Evolutionary conservation across 169 alveolate genomes (phyloP), one percentile per base, ranked within the genome.

Genomic region (Amoebophrya sp.): DNA sequence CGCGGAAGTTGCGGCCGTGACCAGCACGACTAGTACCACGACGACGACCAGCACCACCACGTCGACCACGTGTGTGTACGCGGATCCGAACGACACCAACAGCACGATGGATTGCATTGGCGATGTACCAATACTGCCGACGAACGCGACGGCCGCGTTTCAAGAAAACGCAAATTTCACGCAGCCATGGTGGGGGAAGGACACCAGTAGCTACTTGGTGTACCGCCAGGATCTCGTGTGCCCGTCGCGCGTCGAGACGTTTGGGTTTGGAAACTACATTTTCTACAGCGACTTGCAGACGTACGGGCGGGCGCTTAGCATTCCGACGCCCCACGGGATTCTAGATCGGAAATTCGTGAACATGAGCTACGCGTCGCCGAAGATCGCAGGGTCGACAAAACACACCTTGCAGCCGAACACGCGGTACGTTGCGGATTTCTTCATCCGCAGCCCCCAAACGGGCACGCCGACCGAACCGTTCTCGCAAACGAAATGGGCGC

Each of bases 401-500:
- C 18, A 25, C 83, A 25, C 32, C 32, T 25, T 66, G 83, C 32
- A 66, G 35, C 32, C 83, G 29, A 18, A n/a, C 83, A 25, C 83
- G 10, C 83, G 35, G 12, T 66, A 66, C 18, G 83, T 66, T 2
- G 83, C 83, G 35, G 83, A 66, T n/a, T 66, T 66, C 35, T 66
- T 66, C 83, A n/a, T 66, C 35, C 83, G 83, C 83, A 66, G 39
- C 10, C 83, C 83, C 35, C 35, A 18, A 25, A 66, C 83, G 39
- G 35, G 39, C 29, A n/a, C 29, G 83, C 83, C 83, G 83, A 66
- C 83, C 83, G 83, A 66, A 25, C 83, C 83, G 83, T n/a, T 25
- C 1, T 18, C 83, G 83, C 35, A 7, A 66, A 25, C 83, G 10
- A 66, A 18, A 0, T 66, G 83, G 83, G 83, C 83, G 29, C 35